Evolutionary conservation across 1,284 basidiomycete genomes (phyloP).

Genomic region (Rhodotorula mucilaginosa): DNA sequence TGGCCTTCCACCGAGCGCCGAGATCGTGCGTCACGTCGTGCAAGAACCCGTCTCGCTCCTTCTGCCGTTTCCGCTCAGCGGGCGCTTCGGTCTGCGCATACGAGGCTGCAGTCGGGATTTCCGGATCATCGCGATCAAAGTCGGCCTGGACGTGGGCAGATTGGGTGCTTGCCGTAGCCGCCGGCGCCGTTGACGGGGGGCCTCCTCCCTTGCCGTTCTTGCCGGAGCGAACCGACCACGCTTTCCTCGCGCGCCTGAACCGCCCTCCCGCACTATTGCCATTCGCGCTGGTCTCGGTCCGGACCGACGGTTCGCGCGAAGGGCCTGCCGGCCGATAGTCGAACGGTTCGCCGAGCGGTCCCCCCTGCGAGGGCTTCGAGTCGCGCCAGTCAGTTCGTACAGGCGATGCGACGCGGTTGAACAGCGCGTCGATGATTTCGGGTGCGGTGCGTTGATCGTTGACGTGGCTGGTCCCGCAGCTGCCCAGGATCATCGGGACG

Average conservation of each 20-base stretch:
- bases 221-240: slow-evolving; percentile 8
- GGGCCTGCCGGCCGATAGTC: background rate
- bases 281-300: background rate
- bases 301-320: background rate
- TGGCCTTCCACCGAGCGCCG: background rate
- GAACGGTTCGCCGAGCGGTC: slow-evolving; percentile 7
- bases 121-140: background rate
- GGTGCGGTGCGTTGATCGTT: slow-evolving; percentile 17
- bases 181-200: background rate
- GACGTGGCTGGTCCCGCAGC: background rate
- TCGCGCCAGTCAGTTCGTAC: background rate
- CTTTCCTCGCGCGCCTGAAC: slow-evolving; percentile 4
- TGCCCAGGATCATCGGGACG: background rate
- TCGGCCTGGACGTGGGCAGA: background rate
- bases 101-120: background rate
- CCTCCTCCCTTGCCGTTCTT: background rate
- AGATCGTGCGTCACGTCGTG: slow-evolving; percentile 2
- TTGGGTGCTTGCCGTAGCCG: background rate
- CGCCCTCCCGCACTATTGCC: background rate
- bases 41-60: background rate
- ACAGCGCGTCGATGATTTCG: slow-evolving; percentile 35
- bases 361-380: background rate
- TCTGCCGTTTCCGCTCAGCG: background rate
- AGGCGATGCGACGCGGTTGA: slow-evolving; percentile 24
- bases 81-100: slow-evolving; percentile 10